Evolutionary conservation across 73 alveolate genomes (phyloP).

Genomic region (Effrenium voratum): DNA sequence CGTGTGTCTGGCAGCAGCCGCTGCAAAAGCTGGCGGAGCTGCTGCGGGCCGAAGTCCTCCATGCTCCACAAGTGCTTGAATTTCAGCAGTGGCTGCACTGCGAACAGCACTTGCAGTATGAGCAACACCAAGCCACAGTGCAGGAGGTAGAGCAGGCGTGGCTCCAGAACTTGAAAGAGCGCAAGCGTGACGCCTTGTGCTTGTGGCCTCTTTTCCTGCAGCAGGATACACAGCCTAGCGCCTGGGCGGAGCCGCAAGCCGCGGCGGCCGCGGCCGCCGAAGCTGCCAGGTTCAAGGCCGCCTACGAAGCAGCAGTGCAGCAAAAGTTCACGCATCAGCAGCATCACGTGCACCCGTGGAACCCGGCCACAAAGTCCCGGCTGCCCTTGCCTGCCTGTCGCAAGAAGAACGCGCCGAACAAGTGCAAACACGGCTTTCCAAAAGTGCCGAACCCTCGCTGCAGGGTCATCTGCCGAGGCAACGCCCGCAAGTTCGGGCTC

Average conservation of each 20-base stretch:
- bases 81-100: not conserved
- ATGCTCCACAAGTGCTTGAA: not conserved
- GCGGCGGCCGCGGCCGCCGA: not conserved
- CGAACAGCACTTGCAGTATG: not conserved
- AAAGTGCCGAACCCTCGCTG: not conserved
- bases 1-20: not conserved
- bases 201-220: not conserved
- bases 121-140: not conserved
- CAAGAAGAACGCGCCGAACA: not conserved
- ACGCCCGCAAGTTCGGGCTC: not conserved
- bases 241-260: not conserved
- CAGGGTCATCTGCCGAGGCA: not conserved
- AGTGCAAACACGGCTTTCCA: slow-evolving; percentile 10
- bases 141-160: not conserved
- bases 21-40: too few species aligned
- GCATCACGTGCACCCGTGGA: not conserved
- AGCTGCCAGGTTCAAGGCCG: not conserved
- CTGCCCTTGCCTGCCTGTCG: not conserved
- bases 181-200: not conserved
- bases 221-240: not conserved
- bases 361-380: not conserved
- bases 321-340: not conserved
- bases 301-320: not conserved
- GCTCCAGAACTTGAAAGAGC: not conserved
- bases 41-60: not conserved